Base-by-base conservation (phyloP, 2,329 filamentous ascomycete species). In the Fusarium sp. region DNA sequence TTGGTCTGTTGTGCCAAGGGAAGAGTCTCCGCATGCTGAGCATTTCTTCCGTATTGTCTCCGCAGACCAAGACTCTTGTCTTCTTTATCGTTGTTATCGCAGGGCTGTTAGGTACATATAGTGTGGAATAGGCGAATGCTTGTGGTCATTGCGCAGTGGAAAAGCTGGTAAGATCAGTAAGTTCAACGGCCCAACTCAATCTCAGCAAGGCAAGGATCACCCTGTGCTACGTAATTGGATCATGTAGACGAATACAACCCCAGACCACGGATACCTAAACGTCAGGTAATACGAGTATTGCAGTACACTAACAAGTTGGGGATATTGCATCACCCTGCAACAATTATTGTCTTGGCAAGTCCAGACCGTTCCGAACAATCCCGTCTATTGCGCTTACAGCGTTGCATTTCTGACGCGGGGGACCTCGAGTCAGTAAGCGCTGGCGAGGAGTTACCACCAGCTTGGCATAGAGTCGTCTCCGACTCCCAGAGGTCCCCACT, bases 221-320 rank as follows among this genome's bases (percentile, higher is more conserved):
- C 34, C 21, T 26, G 7, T 34, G 23, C 21, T 28, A 14, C 19
- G 9, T 7, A 14, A 12, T 37, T 43, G 25, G n/a, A 41, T 46
- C 31, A 58, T n/a, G 4, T 9, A 65, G 64, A 65, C 23, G 7
- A 23, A 65, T 65, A 65, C 62, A 10, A 65, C 62, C 46, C 53
- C 31, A 41, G 50, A 18, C 37, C 3, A 19, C 48, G 21, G 34
- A 34, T 19, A 19, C n/a, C 34, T 37, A 16, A 18, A 11, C 28
- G 10, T 19, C 14, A 16, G 25, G 31, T 41, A 58, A 51, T 16
- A 31, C 18, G 30, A 30, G 44, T 7, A 46, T 12, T 41, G 45
- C 12, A 48, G 21, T 23, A 19, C 18, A 5, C 30, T 26, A 51
- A 10, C 41, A 34, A 30, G 21, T 56, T 18, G 50, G 50, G 28